Base-by-base conservation (phyloP, 2,329 filamentous ascomycete species). In the Aspergillus neotritici region DNA sequence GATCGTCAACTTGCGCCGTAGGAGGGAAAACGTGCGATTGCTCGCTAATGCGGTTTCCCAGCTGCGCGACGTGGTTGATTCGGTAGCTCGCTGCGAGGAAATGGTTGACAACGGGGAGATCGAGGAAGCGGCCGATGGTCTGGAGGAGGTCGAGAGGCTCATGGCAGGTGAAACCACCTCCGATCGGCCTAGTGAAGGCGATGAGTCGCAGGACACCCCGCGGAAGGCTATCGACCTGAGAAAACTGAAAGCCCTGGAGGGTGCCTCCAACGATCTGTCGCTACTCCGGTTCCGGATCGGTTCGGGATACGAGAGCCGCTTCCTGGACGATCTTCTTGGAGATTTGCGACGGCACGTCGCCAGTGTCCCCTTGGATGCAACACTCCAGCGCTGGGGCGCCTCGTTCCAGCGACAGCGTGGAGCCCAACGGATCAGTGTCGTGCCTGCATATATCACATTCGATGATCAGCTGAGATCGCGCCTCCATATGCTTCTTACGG, bases 321-420 rank as follows among this genome's bases (percentile, higher is more conserved):
- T 97, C 56, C 73, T 93, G 25, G 79, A 82, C 46, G 79, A 86
- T 21, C 73, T 98, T 13, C 74, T 97, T 25, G 77, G 75, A 3
- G 93, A 98, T 64, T 67, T 97, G 32, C 80, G 86, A 40, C 75
- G 78, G n/a, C 93, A 98, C 62, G 75, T 89, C 21, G 82, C 86
- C 41, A 79, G 76, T 2, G 83, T 93, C 2, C 81, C 87, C 1
- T 70, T 71, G 1, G 70, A 80, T 29, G 83, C 87, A 37, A 91
- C 94, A 1, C 69, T 98, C 10, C 82, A 87, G 55, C 79, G 93
- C 52, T 96, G 91, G 87, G 87, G 84, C 42, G 82, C 78, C 53
- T 81, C 88, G 13, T 86, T 86, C 16, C 79, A 84, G 57, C 79
- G 88, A 47, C 74, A 80, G 33, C 82, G 86, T 40, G 85, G 86